Percentiles rank a stretch among this genome's conserved stretches.
Conservation (phyloP, 495 filamentous ascomycete species). For the Chaetomium cochliodes region DNA sequence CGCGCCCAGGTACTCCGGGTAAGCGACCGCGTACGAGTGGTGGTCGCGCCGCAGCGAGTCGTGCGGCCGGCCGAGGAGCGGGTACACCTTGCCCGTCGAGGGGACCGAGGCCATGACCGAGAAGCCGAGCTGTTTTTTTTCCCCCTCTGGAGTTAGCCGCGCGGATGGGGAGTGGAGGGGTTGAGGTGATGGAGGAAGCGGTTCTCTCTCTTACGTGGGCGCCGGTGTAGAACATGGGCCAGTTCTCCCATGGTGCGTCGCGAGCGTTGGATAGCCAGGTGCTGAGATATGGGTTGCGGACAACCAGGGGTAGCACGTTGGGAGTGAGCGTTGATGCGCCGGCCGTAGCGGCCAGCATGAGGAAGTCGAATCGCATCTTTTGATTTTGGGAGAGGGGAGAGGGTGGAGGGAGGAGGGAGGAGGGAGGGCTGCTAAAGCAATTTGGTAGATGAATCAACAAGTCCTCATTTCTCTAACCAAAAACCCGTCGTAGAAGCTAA, state of each 20-base stretch:
- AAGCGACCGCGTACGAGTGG: slow-evolving; percentile 60
- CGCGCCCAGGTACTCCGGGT: slow-evolving; percentile 70
- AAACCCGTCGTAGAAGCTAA: neutral
- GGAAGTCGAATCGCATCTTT: slow-evolving; percentile 35
- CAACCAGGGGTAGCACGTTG: slow-evolving; percentile 80
- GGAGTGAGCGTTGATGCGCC: slow-evolving; percentile 61
- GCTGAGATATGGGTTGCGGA: slow-evolving; percentile 89
- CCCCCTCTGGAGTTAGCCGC: slow-evolving; percentile 3
- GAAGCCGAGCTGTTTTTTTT: slow-evolving; percentile 69
- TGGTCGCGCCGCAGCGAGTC: slow-evolving; percentile 61
- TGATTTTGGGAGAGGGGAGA: neutral
- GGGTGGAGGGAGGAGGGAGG: too few relatives aligned
- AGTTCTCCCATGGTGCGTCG: slow-evolving; percentile 80
- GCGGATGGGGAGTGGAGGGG: neutral
- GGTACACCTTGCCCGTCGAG: slow-evolving; percentile 69
- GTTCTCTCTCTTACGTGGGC: slow-evolving; percentile 48
- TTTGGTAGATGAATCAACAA: neutral
- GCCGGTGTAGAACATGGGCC: slow-evolving; percentile 95
- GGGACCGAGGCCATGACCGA: slow-evolving; percentile 76
- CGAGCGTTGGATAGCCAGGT: slow-evolving; percentile 81
- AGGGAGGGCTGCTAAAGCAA: neutral
- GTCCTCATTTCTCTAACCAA: neutral
- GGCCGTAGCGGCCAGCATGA: slow-evolving; percentile 41
- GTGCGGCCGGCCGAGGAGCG: slow-evolving; percentile 81
- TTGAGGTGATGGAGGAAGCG: neutral